A percentile compares a stretch with the other conserved stretches of the same genome.
These are phyloP conservation scores for Canavalia ensiformis DNA, from an alignment of 306 rosid genomes.

Conservation along the genomic window DNA sequence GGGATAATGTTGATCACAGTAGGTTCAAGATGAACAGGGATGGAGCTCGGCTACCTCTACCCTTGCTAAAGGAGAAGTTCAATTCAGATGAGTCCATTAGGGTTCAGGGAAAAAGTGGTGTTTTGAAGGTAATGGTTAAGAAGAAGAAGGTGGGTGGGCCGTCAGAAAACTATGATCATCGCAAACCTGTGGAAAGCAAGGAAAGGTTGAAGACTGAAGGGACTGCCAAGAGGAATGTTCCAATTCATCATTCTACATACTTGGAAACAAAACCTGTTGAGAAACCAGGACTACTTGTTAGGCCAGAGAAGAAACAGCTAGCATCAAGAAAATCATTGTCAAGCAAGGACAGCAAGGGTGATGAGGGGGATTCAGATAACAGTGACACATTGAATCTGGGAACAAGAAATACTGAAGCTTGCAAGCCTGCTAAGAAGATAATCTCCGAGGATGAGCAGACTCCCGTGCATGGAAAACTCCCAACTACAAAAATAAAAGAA, in stretches of 20 bases:
- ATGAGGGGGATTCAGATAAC: constrained; percentile 71
- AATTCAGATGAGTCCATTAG: constrained; percentile 78
- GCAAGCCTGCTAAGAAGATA: constrained; percentile 57
- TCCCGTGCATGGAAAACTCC: constrained; percentile 67
- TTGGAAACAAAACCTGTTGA: constrained; percentile 57
- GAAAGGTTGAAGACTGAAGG: constrained; percentile 64
- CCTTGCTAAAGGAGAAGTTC: constrained; percentile 68
- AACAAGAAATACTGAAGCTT: constrained; percentile 59
- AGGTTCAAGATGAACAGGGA: constrained; percentile 62
- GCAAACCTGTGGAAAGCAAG: constrained; percentile 62
- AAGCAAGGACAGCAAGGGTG: constrained; percentile 62
- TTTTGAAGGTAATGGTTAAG: constrained; percentile 89
- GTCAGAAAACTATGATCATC: constrained; percentile 55
- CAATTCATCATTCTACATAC: constrained; percentile 50
- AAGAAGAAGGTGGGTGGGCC: constrained; percentile 65
- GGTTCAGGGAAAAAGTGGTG: constrained; percentile 98
- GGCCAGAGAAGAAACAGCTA: constrained; percentile 61
- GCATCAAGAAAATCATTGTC: constrained; percentile 62
- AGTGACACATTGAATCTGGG: constrained; percentile 71
- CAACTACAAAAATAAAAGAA: constrained; percentile 61
- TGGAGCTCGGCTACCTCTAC: constrained; percentile 53
- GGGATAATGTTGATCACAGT: constrained; percentile 52
- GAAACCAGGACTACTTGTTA: constrained; percentile 59
- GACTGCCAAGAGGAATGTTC: constrained; percentile 59
- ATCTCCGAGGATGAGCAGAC: constrained; percentile 64